Base-by-base conservation (phyloP, 306 rosid species). In the Glycyrrhiza uralensis region DNA sequence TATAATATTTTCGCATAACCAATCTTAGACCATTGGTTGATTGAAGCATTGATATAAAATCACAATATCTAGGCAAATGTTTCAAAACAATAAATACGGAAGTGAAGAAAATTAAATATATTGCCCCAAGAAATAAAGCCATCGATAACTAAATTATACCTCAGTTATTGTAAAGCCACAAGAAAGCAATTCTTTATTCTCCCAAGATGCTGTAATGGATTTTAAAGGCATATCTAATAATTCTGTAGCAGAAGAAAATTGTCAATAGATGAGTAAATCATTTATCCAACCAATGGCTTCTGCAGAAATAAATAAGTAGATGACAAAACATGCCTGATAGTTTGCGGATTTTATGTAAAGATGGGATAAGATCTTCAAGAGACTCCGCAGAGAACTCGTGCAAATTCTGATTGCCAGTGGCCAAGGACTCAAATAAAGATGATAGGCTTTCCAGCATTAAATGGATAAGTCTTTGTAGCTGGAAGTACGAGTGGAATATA, bases 221-320 rank as follows among this genome's bases (percentile, higher is more conserved):
- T 83, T 92, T 24, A 94, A 78, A 76, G 98, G 88, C 96, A 91
- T 89, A 38, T 94, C 98, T 78, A 94, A 79, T 69, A 94, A 79
- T 70, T 89, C 98, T 89, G 94, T 38, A 61, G 69, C 13, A 47
- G 38, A 59, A 20, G 66, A 74, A 51, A 61, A 72, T 55, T 39
- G 41, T 67, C 51, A 66, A 42, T 38, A 74, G 61, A 54, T 29
- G 49, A 75, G 64, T 6, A 60, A 65, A 49, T 44, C 12, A 75
- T 38, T n/a, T 51, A 54, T 36, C 52, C 45, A 55, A 66, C 44
- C 20, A 54, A 56, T 2, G 5, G 51, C 62, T 68, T 69, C 23
- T 18, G 54, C 23, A 23, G 10, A 62, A 39, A 74, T 20, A 30
- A 55, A 14, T 56, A 46, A 23, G 36, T 28, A 74, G 15, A 47